Base-by-base conservation (phyloP, 352 stramenopile species). In the Pythium rhizo-oryzae region DNA sequence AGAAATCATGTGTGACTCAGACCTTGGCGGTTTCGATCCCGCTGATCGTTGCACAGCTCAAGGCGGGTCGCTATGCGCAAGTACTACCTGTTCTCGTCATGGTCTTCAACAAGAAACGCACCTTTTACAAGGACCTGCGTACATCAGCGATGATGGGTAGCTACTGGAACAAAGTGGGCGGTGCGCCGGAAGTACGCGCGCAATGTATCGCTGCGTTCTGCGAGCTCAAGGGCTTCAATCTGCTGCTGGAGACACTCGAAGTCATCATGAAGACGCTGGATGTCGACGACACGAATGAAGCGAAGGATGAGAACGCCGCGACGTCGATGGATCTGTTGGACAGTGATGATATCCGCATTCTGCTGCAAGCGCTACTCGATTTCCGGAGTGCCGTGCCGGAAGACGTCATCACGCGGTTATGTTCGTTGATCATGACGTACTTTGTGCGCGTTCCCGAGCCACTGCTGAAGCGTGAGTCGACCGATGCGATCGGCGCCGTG, bases 81-180 rank as follows among this genome's bases (percentile, higher is more conserved):
- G 78, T 77, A 21, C 69, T 96, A 16, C 81, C 85, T 0, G 76
- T 94, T 52, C 70, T 95, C 13, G 87, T 89, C 2, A 88, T 95
- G 81, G 70, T 96, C 0, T 89, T 96, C 49, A 95, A 91, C 79
- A 96, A 96, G 77, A 95, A 96, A 58, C 91, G 90, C 60, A 92
- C 81, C 11, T 95, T 96, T 52, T 96, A 96, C 74, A 96, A 96
- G 70, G 89, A 96, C 50, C 51, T 94, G 33, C 86, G 87, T 61
- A 87, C 79, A n/a, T 93, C 87, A 8, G 82, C 88, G 39, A 93
- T 95, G 87, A 96, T 96, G 69, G 87, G 86, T 6, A 94, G 82
- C 60, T 96, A 96, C 53, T 96, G 87, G 89, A 96, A 96, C 80
- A 94, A 94, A 65, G 81, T 90, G 19, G 77, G 82, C 0, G 89